Percentiles rank a stretch among this genome's conserved stretches.
phyloP scores from a whole-genome alignment of 148 eudicot species.

The Rhododendron mucronatum region DNA sequence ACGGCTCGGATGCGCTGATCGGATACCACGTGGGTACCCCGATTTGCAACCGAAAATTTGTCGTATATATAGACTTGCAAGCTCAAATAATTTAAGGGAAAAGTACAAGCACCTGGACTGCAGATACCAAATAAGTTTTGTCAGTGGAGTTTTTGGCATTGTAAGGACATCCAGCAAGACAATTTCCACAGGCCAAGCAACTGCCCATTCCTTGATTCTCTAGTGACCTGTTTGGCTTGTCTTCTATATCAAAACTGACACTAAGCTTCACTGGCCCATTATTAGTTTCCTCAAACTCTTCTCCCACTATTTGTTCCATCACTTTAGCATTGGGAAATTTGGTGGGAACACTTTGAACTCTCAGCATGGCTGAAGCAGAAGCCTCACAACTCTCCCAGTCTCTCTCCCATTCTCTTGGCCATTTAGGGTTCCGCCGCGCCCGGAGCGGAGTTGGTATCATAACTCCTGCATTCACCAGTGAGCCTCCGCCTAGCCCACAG shows the following conservation, averaged over 20 bases:
- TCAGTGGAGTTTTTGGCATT: conserved; percentile 37
- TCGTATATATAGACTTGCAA: too few species aligned
- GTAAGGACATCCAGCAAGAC: conserved; percentile 37
- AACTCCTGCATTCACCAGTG: conserved; percentile 36
- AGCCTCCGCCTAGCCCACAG: conserved; percentile 39
- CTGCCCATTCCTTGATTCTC: conserved; percentile 11
- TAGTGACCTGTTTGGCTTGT: not conserved
- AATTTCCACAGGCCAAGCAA: conserved; percentile 35
- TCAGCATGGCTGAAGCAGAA: conserved; percentile 29
- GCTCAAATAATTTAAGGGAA: too few species aligned
- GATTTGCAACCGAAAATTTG: too few species aligned
- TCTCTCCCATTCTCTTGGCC: conserved; percentile 39
- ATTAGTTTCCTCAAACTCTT: conserved; percentile 21
- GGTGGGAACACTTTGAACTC: conserved; percentile 22
- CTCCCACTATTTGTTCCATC: conserved; percentile 6
- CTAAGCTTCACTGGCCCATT: conserved; percentile 19
- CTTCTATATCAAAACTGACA: conserved; percentile 28
- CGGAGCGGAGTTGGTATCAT: conserved; percentile 28
- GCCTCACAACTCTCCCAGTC: conserved; percentile 30
- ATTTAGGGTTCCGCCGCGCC: conserved; percentile 22
- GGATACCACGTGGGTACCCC: too few species aligned
- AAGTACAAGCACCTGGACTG: conserved; percentile 16
- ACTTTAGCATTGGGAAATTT: conserved; percentile 20
- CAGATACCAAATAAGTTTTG: conserved; percentile 28
- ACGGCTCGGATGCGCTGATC: too few species aligned